Evolutionary conservation across 495 filamentous ascomycete genomes (phyloP), one percentile per base, ranked within the genome.

Genomic region (Aspergillus olivimuriae): DNA sequence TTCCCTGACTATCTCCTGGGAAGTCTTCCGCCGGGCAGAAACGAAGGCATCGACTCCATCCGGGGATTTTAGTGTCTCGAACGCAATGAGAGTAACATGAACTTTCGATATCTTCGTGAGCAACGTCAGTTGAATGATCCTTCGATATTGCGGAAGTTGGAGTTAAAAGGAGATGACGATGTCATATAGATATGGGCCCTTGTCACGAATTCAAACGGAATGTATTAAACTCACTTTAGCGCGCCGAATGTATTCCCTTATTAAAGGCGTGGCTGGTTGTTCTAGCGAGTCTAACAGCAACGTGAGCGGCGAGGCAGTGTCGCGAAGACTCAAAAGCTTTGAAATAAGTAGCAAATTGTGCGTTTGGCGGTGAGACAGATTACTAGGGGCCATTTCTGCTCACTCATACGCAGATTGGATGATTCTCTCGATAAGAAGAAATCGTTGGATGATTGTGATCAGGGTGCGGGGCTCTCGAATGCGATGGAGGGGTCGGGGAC

Each of bases 341-440:
- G 89, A 87, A 30, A 96, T 81, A 1, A 95, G 68, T 4, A 95
- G 80, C 34, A 95, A 62, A 65, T 88, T 91, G 65, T 96, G 91
- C 18, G 86, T 86, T 35, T 88, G 77, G 5, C 86, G 76, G 54
- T 92, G 85, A 18, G 78, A 75, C 32, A 83, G 60, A 14, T 60
- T 70, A 41, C 55, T 45, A 4, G 63, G 60, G 12, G 60, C 61
- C 67, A 70, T 70, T 18, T 31, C 41, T 43, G 12, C 43, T n/a
- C n/a, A n/a, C n/a, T n/a, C n/a, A n/a, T n/a, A n/a, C n/a, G n/a
- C n/a, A 33, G 18, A 18, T 20, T 6, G 11, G 7, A 1, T 4
- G 21, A 19, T 34, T n/a, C n/a, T n/a, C n/a, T n/a, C n/a, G n/a
- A n/a, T n/a, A n/a, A 14, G 11, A 20, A 6, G 14, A 6, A 37